Conservation (phyloP, 2,329 filamentous ascomycete species). For the Chaetomium olivaceum region DNA sequence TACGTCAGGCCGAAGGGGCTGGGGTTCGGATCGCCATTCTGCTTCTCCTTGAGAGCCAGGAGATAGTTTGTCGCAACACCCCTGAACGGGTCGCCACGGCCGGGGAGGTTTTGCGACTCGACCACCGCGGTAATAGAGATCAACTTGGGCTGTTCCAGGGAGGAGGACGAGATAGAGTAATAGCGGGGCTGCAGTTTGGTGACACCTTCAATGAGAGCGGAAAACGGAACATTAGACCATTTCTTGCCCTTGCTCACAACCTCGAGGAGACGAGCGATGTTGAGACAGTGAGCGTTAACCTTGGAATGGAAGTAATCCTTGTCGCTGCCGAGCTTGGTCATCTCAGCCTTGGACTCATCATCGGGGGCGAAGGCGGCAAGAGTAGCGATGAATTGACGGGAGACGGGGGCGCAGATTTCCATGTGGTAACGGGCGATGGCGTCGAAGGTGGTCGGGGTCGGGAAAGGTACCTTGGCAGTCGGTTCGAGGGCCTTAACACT, state of each 20-base stretch:
- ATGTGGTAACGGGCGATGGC: slow-evolving; percentile 92
- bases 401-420: slow-evolving; percentile 93
- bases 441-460: slow-evolving; percentile 94
- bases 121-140: slow-evolving; percentile 95
- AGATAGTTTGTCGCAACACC: slow-evolving; percentile 98
- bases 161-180: slow-evolving; percentile 99
- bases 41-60: slow-evolving; percentile 91
- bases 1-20: slow-evolving; percentile 84
- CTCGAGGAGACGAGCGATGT: slow-evolving; percentile 83
- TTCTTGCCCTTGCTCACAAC: slow-evolving; percentile 69
- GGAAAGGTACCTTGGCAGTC: slow-evolving; percentile 96
- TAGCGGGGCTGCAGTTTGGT: slow-evolving; percentile 96
- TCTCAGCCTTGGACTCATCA: slow-evolving; percentile 81
- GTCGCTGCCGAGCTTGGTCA: slow-evolving; percentile 84
- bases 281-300: slow-evolving; percentile 78
- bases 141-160: slow-evolving; percentile 87
- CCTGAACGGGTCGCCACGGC: slow-evolving; percentile 75
- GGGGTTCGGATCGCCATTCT: slow-evolving; percentile 81
- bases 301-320: slow-evolving; percentile 94
- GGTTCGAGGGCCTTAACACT: slow-evolving; percentile 88
- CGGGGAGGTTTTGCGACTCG: slow-evolving; percentile 76
- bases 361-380: slow-evolving; percentile 87
- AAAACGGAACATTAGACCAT: slow-evolving; percentile 88
- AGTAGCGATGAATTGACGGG: slow-evolving; percentile 88
- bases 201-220: slow-evolving; percentile 87